Evolutionary conservation across 73 alveolate genomes (phyloP).

Genomic region (Stentor roeselii): DNA sequence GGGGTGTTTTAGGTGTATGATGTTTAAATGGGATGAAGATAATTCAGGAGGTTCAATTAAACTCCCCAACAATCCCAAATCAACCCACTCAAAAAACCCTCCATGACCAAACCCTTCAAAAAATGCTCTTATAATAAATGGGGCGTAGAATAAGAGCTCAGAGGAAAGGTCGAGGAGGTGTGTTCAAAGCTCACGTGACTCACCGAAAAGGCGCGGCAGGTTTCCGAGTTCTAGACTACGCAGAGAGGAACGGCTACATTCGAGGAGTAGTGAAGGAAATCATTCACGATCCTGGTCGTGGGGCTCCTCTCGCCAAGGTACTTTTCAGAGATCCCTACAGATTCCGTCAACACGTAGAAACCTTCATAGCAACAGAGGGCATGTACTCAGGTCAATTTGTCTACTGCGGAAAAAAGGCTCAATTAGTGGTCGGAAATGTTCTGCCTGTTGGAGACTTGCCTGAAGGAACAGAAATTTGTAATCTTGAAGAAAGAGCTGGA

Average conservation of each 20-base stretch:
- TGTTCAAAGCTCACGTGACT: conserved; percentile 60
- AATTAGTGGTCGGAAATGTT: conserved; percentile 91
- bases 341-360: conserved; percentile 85
- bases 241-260: conserved; percentile 82
- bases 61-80: too few species aligned
- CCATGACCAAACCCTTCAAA: too few species aligned
- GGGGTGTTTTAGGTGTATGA: too few species aligned
- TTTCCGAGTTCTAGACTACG: conserved; percentile 76
- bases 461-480: conserved; percentile 91
- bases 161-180: conserved; percentile 72
- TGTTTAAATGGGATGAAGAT: too few species aligned
- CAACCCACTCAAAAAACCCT: too few species aligned
- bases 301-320: conserved; percentile 94
- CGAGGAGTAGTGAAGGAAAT: too few species aligned
- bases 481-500: conserved; percentile 86
- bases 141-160: too few species aligned
- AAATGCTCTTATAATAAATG: too few species aligned
- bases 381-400: conserved; percentile 92
- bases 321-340: conserved; percentile 92
- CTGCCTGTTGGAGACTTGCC: conserved; percentile 91
- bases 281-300: conserved; percentile 96
- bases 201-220: conserved; percentile 80
- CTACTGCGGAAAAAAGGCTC: conserved; percentile 83
- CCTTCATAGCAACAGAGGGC: conserved; percentile 93
- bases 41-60: too few species aligned